Conservation (phyloP, 768 basidiomycete genomes). For the Mycena maculata region DNA sequence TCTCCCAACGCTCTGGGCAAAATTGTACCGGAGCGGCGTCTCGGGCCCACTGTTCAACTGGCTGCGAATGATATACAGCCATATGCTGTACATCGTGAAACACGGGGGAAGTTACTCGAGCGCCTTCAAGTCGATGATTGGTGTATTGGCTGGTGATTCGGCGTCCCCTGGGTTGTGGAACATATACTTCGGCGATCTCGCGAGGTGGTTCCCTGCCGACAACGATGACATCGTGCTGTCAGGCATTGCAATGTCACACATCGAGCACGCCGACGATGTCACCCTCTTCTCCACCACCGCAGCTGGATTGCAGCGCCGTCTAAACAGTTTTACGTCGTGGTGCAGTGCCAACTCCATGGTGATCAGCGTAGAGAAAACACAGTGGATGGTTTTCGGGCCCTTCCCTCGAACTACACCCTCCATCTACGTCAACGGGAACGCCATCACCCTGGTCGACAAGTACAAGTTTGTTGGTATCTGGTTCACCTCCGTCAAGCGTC, state of each 20-base stretch:
- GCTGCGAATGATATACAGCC: conserved; percentile 11
- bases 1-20: conserved; percentile 44
- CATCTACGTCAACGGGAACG: neutral
- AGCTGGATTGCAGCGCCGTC: conserved; percentile 31
- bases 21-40: conserved; percentile 37
- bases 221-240: conserved; percentile 34
- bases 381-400: conserved; percentile 36
- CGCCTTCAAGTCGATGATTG: conserved; percentile 25
- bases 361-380: conserved; percentile 39
- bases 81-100: conserved; percentile 2
- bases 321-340: conserved; percentile 35
- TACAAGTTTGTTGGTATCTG: conserved; percentile 25
- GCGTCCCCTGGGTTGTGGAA: conserved; percentile 27
- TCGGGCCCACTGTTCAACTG: conserved; percentile 38
- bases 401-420: neutral
- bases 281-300: conserved; percentile 34
- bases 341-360: conserved; percentile 39
- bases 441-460: neutral
- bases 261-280: conserved; percentile 44
- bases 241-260: conserved; percentile 23
- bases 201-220: conserved; percentile 20
- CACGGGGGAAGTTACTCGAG: conserved; percentile 14
- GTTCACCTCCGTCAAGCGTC: neutral
- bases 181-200: conserved; percentile 23
- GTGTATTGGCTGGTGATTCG: conserved; percentile 28